Base-by-base conservation (phyloP, 768 basidiomycete species). In the Mycena polygramma region DNA sequence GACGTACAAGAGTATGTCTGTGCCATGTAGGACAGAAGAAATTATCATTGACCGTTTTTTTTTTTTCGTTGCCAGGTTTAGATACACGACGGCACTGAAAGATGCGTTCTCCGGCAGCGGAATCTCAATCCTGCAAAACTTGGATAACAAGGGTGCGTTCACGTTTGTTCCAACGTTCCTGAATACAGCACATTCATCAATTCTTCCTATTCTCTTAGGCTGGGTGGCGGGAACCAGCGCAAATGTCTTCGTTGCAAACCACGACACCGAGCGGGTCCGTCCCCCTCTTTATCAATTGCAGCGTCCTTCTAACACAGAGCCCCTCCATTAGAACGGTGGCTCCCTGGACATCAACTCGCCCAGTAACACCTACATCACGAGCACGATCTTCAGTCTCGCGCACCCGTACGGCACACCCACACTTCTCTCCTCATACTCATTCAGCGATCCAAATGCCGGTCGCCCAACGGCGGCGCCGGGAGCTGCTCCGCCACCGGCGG, bases 351-450 rank as follows among this genome's bases (percentile, higher is more conserved):
- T 82, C 52, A 87, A 89, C 69, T 91, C 91, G 0, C 83, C 90
- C 1, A 87, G 86, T 20, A 92, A 92, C 77, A 86, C 88, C 0
- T 92, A 92, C 75, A 83, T 85, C 19, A 82, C 85, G 4, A 90
- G 89, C 0, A 85, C 81, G 14, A 84, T 92, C 35, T 92, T 91
- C 80, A 90, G 90, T 0, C 84, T 92, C 39, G 90, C 91, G 0
- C 88, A 91, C 75, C 83, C 90, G 0, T 93, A 90, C 77, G 91
- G 91, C 62, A 90, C 87, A 8, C 90, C 90, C 0, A 87, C 88
- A 0, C 79, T 93, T 54, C 82, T 92, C 2, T 91, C 90, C 0
- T 87, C 88, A 69, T 93, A 89, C 75, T 79, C 82, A 19, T 90
- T 86, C 78, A 79, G 81, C 7, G 79, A 83, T 52, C 82, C 70